Base-by-base conservation (phyloP, 2,329 filamentous ascomycete genomes). In the Fusarium sp. region DNA sequence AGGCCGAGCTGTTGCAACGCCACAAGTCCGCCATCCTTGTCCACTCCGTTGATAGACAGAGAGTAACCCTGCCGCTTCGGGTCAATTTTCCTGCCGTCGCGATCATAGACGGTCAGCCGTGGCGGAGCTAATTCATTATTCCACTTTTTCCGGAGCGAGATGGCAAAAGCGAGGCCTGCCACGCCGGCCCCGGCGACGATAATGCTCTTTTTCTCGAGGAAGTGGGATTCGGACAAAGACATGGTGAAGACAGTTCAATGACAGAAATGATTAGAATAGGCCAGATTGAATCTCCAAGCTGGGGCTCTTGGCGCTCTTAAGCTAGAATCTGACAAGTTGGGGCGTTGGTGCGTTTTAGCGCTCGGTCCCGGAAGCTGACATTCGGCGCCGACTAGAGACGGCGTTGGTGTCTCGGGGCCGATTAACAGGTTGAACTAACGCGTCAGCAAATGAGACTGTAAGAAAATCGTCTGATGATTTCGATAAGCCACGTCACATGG, bases 111-210 rank as follows among this genome's bases (percentile, higher is more conserved):
- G 4, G 12, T 43, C 4, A 43, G n/a, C 5, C 6, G 37, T 3
- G 36, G 48, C 16, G 34, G 15, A 10, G 27, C 16, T 41, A 11
- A 34, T 2, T 2, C 30, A 10, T 43, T 43, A 6, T 1, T 4
- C 28, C 51, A 43, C 34, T 2, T 3, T 13, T 27, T 54, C 28
- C 23, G 27, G 15, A 54, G 4, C 3, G 51, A 54, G 51, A 54
- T 44, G 39, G 51, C 51, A 15, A 54, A 43, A 3, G 28, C 51
- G 3, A 54, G 28, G 9, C 51, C 39, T 9, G 37, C 51, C 51
- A 43, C 43, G 28, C 51, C 51, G 23, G 51, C 51, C n/a, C 51
- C 39, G 4, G 39, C 39, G 6, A 54, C 37, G n/a, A 43, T 39
- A 23, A 54, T 9, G 37, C 11, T 13, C 31, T 54, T 43, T 23